Percentiles rank a stretch among this genome's conserved stretches.
These are phyloP conservation scores for Fraxinus excelsior DNA, from an alignment of 257 asterid species.

Conservation along the genomic window DNA sequence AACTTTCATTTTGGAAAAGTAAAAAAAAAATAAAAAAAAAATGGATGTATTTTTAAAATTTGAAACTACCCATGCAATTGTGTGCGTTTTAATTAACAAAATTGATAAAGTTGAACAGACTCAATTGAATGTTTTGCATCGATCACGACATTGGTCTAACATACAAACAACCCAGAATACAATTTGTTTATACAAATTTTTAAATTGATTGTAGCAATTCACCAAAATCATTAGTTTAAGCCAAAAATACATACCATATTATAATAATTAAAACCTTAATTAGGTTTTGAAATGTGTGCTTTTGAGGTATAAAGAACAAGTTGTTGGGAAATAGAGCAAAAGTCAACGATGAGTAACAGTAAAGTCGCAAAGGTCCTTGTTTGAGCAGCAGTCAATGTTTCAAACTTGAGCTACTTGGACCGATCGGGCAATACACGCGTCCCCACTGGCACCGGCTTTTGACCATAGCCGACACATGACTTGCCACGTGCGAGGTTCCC, in stretches of 20 bases:
- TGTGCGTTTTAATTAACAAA: not conserved
- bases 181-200: not conserved
- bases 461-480: slow-evolving; percentile 63
- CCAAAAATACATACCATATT: not conserved
- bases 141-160: not conserved
- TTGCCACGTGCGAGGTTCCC: slow-evolving; percentile 58
- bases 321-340: slow-evolving; percentile 3
- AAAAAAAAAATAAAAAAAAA: too few species aligned
- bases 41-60: too few species aligned
- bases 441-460: slow-evolving; percentile 84
- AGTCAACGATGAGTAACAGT: slow-evolving; percentile 43
- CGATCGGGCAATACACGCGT: slow-evolving; percentile 48
- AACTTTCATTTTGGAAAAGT: not conserved
- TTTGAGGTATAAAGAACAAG: not conserved
- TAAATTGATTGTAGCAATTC: not conserved
- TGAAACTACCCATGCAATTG: not conserved
- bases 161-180: not conserved
- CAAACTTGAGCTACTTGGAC: slow-evolving; percentile 24
- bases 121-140: too few species aligned
- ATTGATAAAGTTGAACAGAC: too few species aligned
- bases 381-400: slow-evolving; percentile 36
- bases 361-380: slow-evolving; percentile 22
- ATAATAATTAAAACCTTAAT: not conserved
- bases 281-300: not conserved
- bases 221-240: not conserved